phyloP scores from a whole-genome alignment of 345 rosid genomes.

The Zanthoxylum bungeanum region DNA sequence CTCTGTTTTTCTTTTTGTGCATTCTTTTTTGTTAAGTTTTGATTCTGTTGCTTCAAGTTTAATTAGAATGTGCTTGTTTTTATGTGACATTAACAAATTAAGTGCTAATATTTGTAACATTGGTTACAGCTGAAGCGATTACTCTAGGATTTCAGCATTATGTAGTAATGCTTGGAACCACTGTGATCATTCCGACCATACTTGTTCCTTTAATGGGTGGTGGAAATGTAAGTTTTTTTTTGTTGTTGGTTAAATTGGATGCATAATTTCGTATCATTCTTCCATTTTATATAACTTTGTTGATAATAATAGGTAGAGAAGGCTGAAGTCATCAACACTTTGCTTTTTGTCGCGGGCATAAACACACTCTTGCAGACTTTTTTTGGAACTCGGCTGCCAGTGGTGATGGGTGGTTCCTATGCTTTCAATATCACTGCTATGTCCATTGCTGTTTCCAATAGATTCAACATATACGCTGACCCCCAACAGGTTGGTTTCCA shows the following conservation, averaged over 20 bases:
- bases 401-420: conserved; percentile 77
- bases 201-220: conserved; percentile 90
- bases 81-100: background rate
- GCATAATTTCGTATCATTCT: background rate
- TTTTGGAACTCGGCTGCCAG: conserved; percentile 83
- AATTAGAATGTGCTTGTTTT: background rate
- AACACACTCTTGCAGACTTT: conserved; percentile 67
- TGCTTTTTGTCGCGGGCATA: conserved; percentile 72
- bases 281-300: background rate
- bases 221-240: conserved; percentile 79
- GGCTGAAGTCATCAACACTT: conserved; percentile 71
- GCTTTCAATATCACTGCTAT: conserved; percentile 67
- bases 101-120: background rate
- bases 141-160: conserved; percentile 93
- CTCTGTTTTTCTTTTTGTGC: background rate
- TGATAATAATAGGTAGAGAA: conserved; percentile 55
- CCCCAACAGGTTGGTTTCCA: conserved; percentile 50
- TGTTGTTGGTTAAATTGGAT: too few species aligned
- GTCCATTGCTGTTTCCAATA: conserved; percentile 57
- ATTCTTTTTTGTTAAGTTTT: background rate
- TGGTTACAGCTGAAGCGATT: conserved; percentile 68
- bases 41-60: background rate
- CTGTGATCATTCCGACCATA: conserved; percentile 64
- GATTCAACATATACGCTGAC: conserved; percentile 27
- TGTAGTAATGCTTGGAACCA: conserved; percentile 86